Base-by-base conservation (phyloP, 2,329 filamentous ascomycete genomes). In the Pezizomycotina sp. region DNA sequence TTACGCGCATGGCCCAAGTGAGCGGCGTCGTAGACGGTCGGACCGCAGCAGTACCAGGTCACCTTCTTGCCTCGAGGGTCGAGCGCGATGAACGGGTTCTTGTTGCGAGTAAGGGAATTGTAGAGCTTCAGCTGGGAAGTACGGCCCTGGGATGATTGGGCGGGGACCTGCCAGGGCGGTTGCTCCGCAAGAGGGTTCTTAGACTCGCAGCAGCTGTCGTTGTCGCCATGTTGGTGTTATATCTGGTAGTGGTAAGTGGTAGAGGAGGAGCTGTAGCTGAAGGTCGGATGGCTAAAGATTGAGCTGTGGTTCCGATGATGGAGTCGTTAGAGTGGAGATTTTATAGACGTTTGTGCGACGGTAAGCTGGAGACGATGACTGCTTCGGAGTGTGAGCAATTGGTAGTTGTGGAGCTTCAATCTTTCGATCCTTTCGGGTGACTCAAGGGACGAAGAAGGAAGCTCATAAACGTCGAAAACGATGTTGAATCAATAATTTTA, bases 41-140 rank as follows among this genome's bases (percentile, higher is more conserved):
- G 82, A 12, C 83, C 83, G 61, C 83, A 92, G 48, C 76, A 77
- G 58, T 92, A 92, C 81, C 82, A 92, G 4, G 71, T 73, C 18
- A 91, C 69, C 53, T 76, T 74, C 50, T 64, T 68, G 21, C 66
- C 68, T 16, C 71, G 68, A 6, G 66, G 62, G 53, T 84, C 72
- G 30, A 79, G 66, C 9, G 81, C 79, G 27, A 75, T 61, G 52
- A 91, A 89, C 4, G 73, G 68, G 27, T 75, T 74, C 52, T 84
- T 80, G 7, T 65, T 65, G 43, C 77, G 69, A 7, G 80, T 77
- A 52, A 92, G 62, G 4, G 77, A 83, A 60, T 89, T 91, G 64
- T 76, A 81, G 48, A 92, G 64, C 54, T 72, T 76, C 50, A 91
- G 62, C 30, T 40, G 36, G 10, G 36, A 16, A 70, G 59, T 51